A percentile compares a stretch with the other conserved stretches of the same genome.
Conservation (phyloP, 106 monocot genomes). For the Dioscorea alata region DNA sequence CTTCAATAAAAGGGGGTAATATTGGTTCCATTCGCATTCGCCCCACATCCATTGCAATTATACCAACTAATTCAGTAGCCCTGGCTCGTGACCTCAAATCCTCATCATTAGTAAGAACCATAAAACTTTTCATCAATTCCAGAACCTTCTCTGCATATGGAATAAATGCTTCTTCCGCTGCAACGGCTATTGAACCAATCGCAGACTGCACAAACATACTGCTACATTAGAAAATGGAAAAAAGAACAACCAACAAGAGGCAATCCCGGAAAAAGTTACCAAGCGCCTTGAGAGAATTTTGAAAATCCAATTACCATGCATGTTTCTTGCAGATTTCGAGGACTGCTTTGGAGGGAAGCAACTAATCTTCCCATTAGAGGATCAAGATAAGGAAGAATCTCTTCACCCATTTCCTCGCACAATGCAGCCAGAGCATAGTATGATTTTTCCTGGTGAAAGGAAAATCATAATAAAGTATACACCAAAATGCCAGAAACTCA, state of each 20-base stretch:
- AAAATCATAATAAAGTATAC: slow-evolving; percentile 2
- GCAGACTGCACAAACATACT: slow-evolving; percentile 66
- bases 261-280: background rate
- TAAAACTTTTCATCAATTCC: slow-evolving; percentile 84
- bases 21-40: slow-evolving; percentile 77
- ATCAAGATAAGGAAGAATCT: slow-evolving; percentile 88
- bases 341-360: slow-evolving; percentile 59
- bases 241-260: background rate
- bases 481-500: too few relatives aligned
- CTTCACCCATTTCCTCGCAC: slow-evolving; percentile 97
- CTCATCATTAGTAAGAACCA: slow-evolving; percentile 89
- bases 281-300: background rate
- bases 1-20: slow-evolving; percentile 83
- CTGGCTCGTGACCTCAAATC: slow-evolving; percentile 77
- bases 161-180: slow-evolving; percentile 88
- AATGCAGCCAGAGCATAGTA: slow-evolving; percentile 99
- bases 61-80: slow-evolving; percentile 96
- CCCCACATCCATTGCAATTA: slow-evolving; percentile 87
- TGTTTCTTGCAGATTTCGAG: slow-evolving; percentile 95
- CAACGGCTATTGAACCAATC: slow-evolving; percentile 86
- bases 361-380: slow-evolving; percentile 81
- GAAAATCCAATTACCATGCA: slow-evolving; percentile 66
- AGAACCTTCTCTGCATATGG: slow-evolving; percentile 91
- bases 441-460: slow-evolving; percentile 77
- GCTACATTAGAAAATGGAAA: background rate